Evolutionary conservation across 2,329 filamentous ascomycete genomes (phyloP), one percentile per base, ranked within the genome.

Genomic region (Xylaria sp.): DNA sequence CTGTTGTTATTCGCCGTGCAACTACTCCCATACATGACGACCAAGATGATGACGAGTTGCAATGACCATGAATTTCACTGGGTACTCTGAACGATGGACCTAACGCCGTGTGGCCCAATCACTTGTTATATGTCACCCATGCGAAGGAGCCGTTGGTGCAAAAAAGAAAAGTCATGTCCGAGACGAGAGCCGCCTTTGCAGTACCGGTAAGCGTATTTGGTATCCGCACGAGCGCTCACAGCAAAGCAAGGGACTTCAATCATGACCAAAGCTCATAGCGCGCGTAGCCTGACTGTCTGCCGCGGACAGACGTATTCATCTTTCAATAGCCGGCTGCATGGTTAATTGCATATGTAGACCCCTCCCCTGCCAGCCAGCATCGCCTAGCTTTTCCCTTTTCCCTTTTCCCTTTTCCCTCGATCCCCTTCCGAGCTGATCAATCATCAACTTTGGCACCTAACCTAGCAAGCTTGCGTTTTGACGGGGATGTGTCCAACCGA

Each of bases 401-500:
- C 41, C 41, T 46, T n/a, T 46, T 46, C 41, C 41, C 34, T 37
- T 37, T 37, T 37, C 41, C 41, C 41, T 46, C 5, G 41, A 46
- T 46, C 41, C 7, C 41, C 41, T 18, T 46, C 18, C 41, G 23
- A 39, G 37, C 32, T 41, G 54, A 55, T 61, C 59, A 58, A 20
- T 48, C 54, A 48, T 32, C 54, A 59, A n/a, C 13, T 25, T 46
- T 51, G 58, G 52, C 34, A 52, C 23, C 32, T 56, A 54, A 20
- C 20, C 12, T 54, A 52, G 54, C 52, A 39, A 34, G 46, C 56
- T 41, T 62, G 41, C 23, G 44, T 44, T 20, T 23, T 55, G 57
- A 37, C 58, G 44, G 63, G 52, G 63, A 63, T 59, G 52, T 63
- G 63, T 56, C 48, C 56, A 63, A 66, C 69, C 60, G 63, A 71